These are phyloP conservation scores for Malbranchea zuffiana DNA, from an alignment of 2,329 filamentous ascomycete species.

Conservation along the genomic window DNA sequence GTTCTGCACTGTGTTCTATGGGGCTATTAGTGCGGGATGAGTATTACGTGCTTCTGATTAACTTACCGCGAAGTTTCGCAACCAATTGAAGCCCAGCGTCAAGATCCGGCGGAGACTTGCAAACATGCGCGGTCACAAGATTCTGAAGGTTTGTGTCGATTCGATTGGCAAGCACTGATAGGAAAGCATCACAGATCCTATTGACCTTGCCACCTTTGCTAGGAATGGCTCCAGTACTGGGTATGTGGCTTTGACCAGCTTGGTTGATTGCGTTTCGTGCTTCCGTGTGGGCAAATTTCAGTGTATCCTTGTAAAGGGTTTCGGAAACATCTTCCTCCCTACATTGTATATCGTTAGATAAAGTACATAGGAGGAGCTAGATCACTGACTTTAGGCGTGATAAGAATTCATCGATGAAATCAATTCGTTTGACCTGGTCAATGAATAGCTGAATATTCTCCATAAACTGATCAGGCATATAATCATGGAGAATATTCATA, in stretches of 20 bases:
- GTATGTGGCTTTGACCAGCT: slow-evolving; percentile 16
- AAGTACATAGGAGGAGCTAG: background rate
- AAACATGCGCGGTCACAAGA: slow-evolving; percentile 86
- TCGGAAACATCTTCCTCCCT: slow-evolving; percentile 83
- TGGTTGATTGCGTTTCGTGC: slow-evolving; percentile 18
- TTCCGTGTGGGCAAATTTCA: slow-evolving; percentile 36
- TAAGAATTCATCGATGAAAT: slow-evolving; percentile 82
- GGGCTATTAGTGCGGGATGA: slow-evolving; percentile 14
- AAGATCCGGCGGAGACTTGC: slow-evolving; percentile 81
- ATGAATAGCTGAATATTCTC: slow-evolving; percentile 64
- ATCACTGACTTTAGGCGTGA: slow-evolving; percentile 63
- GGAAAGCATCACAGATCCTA: slow-evolving; percentile 72
- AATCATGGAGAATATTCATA: slow-evolving; percentile 94
- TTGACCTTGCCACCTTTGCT: slow-evolving; percentile 59
- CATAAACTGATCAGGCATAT: slow-evolving; percentile 79
- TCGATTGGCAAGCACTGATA: slow-evolving; percentile 53
- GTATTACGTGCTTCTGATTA: background rate
- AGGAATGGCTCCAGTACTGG: slow-evolving; percentile 5
- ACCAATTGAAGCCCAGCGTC: slow-evolving; percentile 75
- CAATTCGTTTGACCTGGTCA: slow-evolving; percentile 68
- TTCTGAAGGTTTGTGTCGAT: slow-evolving; percentile 67
- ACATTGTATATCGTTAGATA: slow-evolving; percentile 20
- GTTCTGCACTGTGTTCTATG: slow-evolving; percentile 49
- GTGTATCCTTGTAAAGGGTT: slow-evolving; percentile 86
- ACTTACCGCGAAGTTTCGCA: slow-evolving; percentile 50